Base-by-base conservation (phyloP, 192 early-diverging fungal species). In the Rhizophagus clarus region DNA sequence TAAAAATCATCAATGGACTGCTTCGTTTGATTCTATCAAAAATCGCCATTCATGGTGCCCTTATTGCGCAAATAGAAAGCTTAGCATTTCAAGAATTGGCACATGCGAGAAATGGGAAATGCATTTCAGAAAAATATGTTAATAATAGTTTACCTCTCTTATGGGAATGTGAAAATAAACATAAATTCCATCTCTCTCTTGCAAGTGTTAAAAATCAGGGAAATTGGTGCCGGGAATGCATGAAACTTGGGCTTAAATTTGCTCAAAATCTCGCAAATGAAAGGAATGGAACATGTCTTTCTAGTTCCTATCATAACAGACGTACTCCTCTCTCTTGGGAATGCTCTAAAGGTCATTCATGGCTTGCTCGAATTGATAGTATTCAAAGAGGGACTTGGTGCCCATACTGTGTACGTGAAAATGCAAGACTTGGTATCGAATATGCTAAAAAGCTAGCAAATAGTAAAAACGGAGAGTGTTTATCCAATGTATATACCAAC, bases 371-470 rank as follows among this genome's bases (percentile, higher is more conserved):
- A 29, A 72, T 72, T 72, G 42, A 72, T 72, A 49, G 37, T 49
- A 72, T 72, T 72, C 71, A 72, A 49, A 72, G 71, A 72, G 42
- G 22, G 45, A 72, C 71, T 72, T 72, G 71, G 71, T 72, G 71
- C 29, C 71, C 42, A 49, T 72, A 49, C 29, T 72, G 66, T 47
- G 45, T 47, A 47, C 12, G 12, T 47, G 45, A 47, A 47, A 47
- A 47, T 47, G 45, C 45, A 47, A 47, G 45, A 47, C 45, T 47
- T 47, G 45, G 45, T 47, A 47, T 47, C 45, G 12, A 47, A 47
- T 47, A 47, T 47, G 7, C 45, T 47, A 47, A 47, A 47, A 47
- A 47, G 45, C 12, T 47, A 47, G 45, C 45, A 47, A 47, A 47
- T 47, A 47, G 45, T 47, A 47, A 47, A 47, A 47, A 47, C 45